Percentiles rank a stretch among this genome's conserved stretches.
These are phyloP conservation scores for Parvularia atlantis DNA, from an alignment of 78 protist species.

Conservation along the genomic window DNA sequence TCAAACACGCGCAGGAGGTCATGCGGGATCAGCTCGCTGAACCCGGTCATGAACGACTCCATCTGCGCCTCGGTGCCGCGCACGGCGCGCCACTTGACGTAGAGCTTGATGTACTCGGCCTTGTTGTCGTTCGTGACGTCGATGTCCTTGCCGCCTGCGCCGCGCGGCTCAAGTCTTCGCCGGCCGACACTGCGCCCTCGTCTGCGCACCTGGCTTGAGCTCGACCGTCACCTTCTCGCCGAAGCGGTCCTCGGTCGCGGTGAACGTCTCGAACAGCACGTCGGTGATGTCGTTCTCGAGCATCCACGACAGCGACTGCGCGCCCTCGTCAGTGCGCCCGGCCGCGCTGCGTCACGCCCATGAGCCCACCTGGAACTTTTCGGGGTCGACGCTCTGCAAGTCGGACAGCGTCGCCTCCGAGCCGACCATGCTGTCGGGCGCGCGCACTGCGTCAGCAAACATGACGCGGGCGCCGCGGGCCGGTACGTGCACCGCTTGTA, in stretches of 20 bases:
- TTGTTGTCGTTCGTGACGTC: slow-evolving; percentile 57
- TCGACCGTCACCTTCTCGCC: slow-evolving; percentile 16
- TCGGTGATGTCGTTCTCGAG: slow-evolving; percentile 30
- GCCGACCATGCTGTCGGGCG: no score
- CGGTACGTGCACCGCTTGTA: slow-evolving; percentile 47
- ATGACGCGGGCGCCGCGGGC: no score
- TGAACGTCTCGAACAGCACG: slow-evolving; percentile 29
- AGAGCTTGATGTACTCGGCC: slow-evolving; percentile 27
- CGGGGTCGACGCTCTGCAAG: no score
- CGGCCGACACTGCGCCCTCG: no score
- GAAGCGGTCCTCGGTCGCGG: not conserved
- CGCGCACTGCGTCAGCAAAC: no score
- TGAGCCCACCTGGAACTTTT: no score
- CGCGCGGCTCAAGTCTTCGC: no score
- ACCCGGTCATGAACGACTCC: slow-evolving; percentile 24
- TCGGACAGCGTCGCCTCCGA: no score
- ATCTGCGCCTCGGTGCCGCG: slow-evolving; percentile 24
- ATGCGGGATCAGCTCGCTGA: slow-evolving; percentile 38
- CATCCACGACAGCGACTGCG: no score
- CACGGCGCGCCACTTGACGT: slow-evolving; percentile 7
- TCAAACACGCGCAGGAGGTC: slow-evolving; percentile 14
- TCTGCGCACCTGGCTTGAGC: slow-evolving; percentile 23
- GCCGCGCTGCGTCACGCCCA: no score
- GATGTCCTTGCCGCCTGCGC: slow-evolving; percentile 34
- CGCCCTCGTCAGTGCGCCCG: no score